Conservation (phyloP, 306 rosid species). For the Acmispon strigosus region DNA sequence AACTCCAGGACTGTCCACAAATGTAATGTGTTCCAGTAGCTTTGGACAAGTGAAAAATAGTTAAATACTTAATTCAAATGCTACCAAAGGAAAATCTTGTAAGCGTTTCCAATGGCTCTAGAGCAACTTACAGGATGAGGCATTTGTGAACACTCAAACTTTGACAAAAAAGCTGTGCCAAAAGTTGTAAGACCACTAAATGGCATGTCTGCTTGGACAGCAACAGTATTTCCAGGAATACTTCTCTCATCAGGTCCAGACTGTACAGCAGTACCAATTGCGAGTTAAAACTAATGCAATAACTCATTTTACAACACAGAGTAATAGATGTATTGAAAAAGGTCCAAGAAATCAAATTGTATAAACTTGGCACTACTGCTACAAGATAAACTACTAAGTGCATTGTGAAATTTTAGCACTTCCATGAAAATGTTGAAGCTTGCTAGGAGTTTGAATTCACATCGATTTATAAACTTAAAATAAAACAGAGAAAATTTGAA, state of each 20-base stretch:
- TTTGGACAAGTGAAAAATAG: constrained; percentile 10
- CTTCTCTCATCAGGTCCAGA: constrained; percentile 93
- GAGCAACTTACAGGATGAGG: constrained; percentile 72
- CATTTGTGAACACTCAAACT: constrained; percentile 91
- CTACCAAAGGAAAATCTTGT: not conserved
- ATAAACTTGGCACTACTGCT: not conserved
- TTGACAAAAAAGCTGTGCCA: constrained; percentile 86
- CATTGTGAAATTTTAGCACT: not conserved
- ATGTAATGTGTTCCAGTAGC: constrained; percentile 83
- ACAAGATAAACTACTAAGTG: not conserved
- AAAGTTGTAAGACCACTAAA: constrained; percentile 83
- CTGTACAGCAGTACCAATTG: constrained; percentile 33
- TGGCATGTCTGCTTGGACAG: constrained; percentile 96
- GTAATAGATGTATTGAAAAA: not conserved
- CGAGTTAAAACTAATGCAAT: constrained; percentile 15
- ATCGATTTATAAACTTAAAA: not conserved
- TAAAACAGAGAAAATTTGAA: constrained; percentile 5
- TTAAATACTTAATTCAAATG: constrained; percentile 1
- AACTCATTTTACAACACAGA: not conserved
- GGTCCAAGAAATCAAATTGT: not conserved
- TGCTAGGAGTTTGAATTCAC: not conserved
- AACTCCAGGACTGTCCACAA: constrained; percentile 96
- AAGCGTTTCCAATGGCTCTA: not conserved
- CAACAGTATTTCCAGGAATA: constrained; percentile 88
- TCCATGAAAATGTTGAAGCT: not conserved